Evolutionary conservation across 2,329 filamentous ascomycete genomes (phyloP).

Genomic region (Ophiocordyceps sinensis): DNA sequence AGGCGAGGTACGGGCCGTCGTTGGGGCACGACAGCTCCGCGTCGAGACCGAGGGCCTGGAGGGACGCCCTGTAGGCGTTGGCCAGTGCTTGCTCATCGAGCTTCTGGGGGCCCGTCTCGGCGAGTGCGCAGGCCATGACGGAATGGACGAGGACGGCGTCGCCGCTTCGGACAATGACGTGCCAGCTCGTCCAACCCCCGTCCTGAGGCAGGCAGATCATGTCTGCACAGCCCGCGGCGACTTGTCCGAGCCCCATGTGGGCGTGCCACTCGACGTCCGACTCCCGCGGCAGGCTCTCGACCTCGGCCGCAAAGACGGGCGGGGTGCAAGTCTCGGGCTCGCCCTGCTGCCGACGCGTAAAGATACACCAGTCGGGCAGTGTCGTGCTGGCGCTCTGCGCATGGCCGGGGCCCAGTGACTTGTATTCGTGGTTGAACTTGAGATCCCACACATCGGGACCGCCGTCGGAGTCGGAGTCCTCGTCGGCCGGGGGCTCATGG

Average conservation of each 20-base stretch:
- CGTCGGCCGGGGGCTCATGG: constrained; percentile 22
- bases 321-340: constrained; percentile 29
- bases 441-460: constrained; percentile 55
- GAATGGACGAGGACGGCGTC: constrained; percentile 15
- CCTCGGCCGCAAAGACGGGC: constrained; percentile 60
- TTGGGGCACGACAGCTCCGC: neutral
- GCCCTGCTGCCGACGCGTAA: constrained; percentile 22
- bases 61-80: constrained; percentile 8
- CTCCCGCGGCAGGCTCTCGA: constrained; percentile 59
- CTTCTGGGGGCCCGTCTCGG: neutral
- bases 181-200: constrained; percentile 15
- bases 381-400: constrained; percentile 5
- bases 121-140: constrained; percentile 8
- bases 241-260: constrained; percentile 38
- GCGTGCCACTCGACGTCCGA: constrained; percentile 76
- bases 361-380: constrained; percentile 37
- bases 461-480: constrained; percentile 28
- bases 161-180: constrained; percentile 10
- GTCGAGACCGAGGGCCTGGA: constrained; percentile 8
- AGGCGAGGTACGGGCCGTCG: constrained; percentile 15
- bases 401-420: constrained; percentile 21
- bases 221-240: constrained; percentile 14
- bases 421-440: constrained; percentile 39
- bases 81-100: constrained; percentile 5
- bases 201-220: constrained; percentile 7